Base-by-base conservation (phyloP, 2,329 filamentous ascomycete species). In the Fusarium sterilihyphosum region DNA sequence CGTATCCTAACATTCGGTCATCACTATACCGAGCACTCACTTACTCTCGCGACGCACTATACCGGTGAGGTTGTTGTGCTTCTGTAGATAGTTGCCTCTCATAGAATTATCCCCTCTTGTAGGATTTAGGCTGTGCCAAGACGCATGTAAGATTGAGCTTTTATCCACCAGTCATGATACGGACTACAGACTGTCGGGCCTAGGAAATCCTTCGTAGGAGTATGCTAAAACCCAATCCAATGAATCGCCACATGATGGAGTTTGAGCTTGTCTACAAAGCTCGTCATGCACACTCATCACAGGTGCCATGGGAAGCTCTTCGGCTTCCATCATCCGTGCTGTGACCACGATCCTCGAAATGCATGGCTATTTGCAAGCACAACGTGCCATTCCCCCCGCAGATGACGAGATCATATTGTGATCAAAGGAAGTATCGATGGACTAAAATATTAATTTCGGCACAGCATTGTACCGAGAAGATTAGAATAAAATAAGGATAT, bases 111-210 rank as follows among this genome's bases (percentile, higher is more conserved):
- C 53, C 22, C 35, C 43, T 59, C 38, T 18, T 37, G 53, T 49
- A 60, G 61, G 61, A 64, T 64, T 43, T 16, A 59, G 61, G 53
- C 54, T 64, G n/a, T 33, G 38, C 11, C 29, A 33, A 26, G 43
- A 44, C 29, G 29, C 53, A 64, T 49, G 18, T 40, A 40, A 35
- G 41, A 44, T 20, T 18, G 17, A 24, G 9, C 14, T 33, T 59
- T 64, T 59, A 33, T 64, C 53, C 53, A 64, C 44, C 44, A 64
- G 24, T 60, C 11, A 41, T 11, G 5, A 50, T 8, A 17, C 22
- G 13, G 26, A 37, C 60, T 46, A 57, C 17, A 18, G 17, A 26
- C n/a, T 16, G 31, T 38, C 50, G 31, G 31, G 40, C 2, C 22
- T 33, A 62, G 26, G 18, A 35, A 46, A 58, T 57, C 40, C 60